Percentiles rank a stretch among this genome's conserved stretches.
These are phyloP conservation scores for Starmera quercuum DNA, from an alignment of 805 yeast genomes.

Conservation along the genomic window DNA sequence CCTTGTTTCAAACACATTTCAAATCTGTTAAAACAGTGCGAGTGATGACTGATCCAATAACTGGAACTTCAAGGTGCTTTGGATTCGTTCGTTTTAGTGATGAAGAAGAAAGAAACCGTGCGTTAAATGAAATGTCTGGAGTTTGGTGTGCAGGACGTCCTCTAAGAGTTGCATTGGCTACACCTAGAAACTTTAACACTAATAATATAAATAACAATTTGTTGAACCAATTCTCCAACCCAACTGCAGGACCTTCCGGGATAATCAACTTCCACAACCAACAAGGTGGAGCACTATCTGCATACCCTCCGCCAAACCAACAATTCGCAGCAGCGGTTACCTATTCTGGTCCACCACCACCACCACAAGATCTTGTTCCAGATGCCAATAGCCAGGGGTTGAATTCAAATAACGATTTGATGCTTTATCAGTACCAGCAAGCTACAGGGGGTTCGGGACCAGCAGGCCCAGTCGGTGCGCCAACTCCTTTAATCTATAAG, in stretches of 20 bases:
- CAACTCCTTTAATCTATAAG: too few relatives aligned
- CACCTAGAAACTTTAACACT: conserved; percentile 39
- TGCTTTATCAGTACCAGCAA: conserved; percentile 17
- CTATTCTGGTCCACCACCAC: too few relatives aligned
- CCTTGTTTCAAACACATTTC: conserved; percentile 62
- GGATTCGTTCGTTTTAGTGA: conserved; percentile 74
- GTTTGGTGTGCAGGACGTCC: conserved; percentile 75
- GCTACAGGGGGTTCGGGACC: too few relatives aligned
- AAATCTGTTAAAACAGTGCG: conserved; percentile 69
- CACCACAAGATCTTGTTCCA: too few relatives aligned
- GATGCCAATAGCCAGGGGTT: too few relatives aligned
- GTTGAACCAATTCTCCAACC: not conserved
- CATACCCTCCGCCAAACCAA: not conserved
- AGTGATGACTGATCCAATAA: conserved; percentile 80
- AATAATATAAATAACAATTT: not conserved
- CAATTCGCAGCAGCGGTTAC: conserved; percentile 1
- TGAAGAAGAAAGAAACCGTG: conserved; percentile 60
- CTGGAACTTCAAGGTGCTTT: conserved; percentile 71
- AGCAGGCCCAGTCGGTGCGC: too few relatives aligned
- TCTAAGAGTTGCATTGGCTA: conserved; percentile 70
- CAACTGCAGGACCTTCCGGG: not conserved
- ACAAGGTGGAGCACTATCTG: not conserved
- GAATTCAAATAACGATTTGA: conserved; percentile 12
- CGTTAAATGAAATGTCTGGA: conserved; percentile 70
- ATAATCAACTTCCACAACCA: not conserved